Conservation (phyloP, 2,329 filamentous ascomycete species). For the Exophiala alcalophila region DNA sequence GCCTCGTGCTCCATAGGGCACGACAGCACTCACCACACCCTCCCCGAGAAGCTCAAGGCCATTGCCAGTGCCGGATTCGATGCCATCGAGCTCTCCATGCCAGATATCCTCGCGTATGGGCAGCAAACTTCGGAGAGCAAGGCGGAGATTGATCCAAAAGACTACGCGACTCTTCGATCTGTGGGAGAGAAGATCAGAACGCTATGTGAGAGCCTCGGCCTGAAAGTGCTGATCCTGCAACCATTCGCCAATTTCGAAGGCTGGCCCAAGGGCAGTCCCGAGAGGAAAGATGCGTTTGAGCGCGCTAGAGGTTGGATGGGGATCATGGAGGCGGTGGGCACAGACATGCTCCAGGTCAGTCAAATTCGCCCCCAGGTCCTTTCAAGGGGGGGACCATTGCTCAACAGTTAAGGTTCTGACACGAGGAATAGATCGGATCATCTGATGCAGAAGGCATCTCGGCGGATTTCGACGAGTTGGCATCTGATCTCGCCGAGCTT, state of each 20-base stretch:
- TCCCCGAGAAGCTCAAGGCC: constrained; percentile 41
- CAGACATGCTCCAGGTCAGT: constrained; percentile 66
- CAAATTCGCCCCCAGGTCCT: neutral
- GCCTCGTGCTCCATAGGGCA: constrained; percentile 45
- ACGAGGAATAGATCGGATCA: constrained; percentile 51
- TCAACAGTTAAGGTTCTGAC: constrained; percentile 1
- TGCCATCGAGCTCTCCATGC: constrained; percentile 71
- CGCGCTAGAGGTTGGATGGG: constrained; percentile 65
- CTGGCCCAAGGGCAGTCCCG: constrained; percentile 58
- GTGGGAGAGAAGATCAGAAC: constrained; percentile 55
- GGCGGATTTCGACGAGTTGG: constrained; percentile 50
- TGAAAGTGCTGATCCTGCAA: constrained; percentile 69
- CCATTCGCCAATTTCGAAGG: constrained; percentile 76
- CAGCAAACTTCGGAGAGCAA: constrained; percentile 44
- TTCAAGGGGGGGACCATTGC: neutral
- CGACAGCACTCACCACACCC: constrained; percentile 33
- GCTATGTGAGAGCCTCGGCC: constrained; percentile 52
- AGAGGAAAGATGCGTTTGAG: constrained; percentile 61
- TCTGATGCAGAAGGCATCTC: constrained; percentile 62
- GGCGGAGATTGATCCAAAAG: constrained; percentile 52
- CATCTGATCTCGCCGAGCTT: constrained; percentile 61
- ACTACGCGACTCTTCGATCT: constrained; percentile 58
- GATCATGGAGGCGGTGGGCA: constrained; percentile 68
- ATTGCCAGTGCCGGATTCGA: constrained; percentile 48
- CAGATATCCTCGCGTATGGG: constrained; percentile 66